Base-by-base conservation (phyloP, 2,329 filamentous ascomycete genomes). In the Arthrobotrys megalospora region DNA sequence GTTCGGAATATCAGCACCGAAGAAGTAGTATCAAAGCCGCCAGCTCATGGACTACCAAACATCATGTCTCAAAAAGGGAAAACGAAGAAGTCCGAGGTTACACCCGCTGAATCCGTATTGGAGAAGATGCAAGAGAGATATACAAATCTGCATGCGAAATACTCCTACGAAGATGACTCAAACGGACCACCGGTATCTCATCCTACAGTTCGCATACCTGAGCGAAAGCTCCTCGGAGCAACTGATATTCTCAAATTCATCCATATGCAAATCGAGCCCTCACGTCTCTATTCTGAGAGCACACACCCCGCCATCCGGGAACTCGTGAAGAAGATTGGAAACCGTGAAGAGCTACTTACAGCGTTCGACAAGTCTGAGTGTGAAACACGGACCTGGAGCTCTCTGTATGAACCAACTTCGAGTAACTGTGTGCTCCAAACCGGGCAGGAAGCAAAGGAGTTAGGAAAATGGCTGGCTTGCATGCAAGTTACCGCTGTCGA, bases 361-460 rank as follows among this genome's bases (percentile, higher is more conserved):
- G 90, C 94, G 0, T 97, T 94, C 82, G 96, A 99, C 83, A 88
- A 86, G 79, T 92, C 91, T 7, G 88, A 88, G 62, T 97, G 92
- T 81, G 95, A 98, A 82, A 87, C 86, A 1, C 85, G 88, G 32
- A 85, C 89, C 7, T 99, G 96, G 96, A 84, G 87, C 1, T 91
- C 95, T 47, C 97, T 98, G 82, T 97, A 98, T 84, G 89, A 92
- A 0, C 96, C 96, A 0, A 85, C 84, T 28, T 86, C 85, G 41
- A 90, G 93, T 1, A 86, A 86, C 3, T 90, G 95, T 73, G 90
- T 98, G 0, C 86, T 99, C 10, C 94, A 97, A 82, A 83, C 86
- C 14, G 91, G 92, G 1, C 88, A 86, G 52, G 93, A 97, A 83
- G 90, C 90, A 0, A 82, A 86, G 1, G 85, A 95, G 7, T 85